These are phyloP conservation scores for Musa acuminata DNA, from an alignment of 176 grass and related monocot genomes.

Conservation along the genomic window DNA sequence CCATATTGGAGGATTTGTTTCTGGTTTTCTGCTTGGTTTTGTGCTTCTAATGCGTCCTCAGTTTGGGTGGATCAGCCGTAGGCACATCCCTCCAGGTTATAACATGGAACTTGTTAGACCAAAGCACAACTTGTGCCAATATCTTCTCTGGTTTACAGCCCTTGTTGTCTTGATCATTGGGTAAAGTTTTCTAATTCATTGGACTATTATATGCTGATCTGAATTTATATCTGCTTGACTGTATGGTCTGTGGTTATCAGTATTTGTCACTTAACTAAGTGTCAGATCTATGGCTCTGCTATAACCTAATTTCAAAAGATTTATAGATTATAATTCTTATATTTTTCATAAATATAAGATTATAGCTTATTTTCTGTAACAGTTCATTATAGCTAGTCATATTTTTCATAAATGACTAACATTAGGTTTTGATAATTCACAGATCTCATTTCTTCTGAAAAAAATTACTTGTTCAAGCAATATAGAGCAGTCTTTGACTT, in stretches of 20 bases:
- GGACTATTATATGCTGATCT: neutral
- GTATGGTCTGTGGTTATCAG: neutral
- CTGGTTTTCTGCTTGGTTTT: constrained; percentile 28
- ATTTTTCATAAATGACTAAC: neutral
- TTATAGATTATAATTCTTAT: neutral
- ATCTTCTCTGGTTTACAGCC: neutral
- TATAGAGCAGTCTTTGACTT: neutral
- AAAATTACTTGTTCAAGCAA: neutral
- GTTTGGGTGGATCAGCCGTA: constrained; percentile 13
- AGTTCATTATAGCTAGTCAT: too few relatives aligned
- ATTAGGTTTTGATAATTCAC: neutral
- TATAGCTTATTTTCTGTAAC: too few relatives aligned
- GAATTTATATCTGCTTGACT: neutral
- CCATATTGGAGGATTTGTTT: constrained; percentile 22
- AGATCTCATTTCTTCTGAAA: neutral
- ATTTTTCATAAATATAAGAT: too few relatives aligned
- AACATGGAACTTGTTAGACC: constrained; percentile 10
- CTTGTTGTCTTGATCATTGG: constrained; percentile 4
- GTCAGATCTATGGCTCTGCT: neutral
- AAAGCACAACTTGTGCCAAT: constrained; percentile 15
- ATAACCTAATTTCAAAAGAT: neutral
- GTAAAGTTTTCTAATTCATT: neutral
- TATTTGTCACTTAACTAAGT: neutral
- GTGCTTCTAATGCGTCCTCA: constrained; percentile 26
- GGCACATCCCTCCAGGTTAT: constrained; percentile 21